These are phyloP conservation scores for Diaporthe sp. DNA, from an alignment of 2,329 filamentous ascomycete species.

Conservation along the genomic window DNA sequence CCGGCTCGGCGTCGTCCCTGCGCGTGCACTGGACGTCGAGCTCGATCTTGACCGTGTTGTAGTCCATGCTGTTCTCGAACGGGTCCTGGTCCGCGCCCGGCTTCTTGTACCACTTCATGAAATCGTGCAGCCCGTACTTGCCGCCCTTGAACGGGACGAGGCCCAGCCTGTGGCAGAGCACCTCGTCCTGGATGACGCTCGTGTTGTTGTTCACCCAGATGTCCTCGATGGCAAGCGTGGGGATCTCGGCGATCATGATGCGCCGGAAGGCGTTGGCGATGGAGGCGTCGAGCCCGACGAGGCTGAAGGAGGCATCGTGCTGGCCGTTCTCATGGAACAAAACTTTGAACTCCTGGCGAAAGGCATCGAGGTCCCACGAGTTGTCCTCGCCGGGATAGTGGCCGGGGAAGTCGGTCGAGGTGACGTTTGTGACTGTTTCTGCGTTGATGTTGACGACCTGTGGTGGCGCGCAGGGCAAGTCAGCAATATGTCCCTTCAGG, in stretches of 20 bases:
- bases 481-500: constrained; percentile 1
- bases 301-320: constrained; percentile 87
- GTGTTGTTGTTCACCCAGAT: constrained; percentile 97
- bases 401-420: constrained; percentile 91
- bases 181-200: constrained; percentile 97
- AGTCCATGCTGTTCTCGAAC: constrained; percentile 76
- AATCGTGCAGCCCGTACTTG: constrained; percentile 80
- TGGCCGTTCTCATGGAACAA: constrained; percentile 87
- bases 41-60: constrained; percentile 87
- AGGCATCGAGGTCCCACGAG: constrained; percentile 61
- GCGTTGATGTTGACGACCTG: constrained; percentile 89
- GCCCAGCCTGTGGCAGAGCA: constrained; percentile 90
- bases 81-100: constrained; percentile 73
- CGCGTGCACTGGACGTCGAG: constrained; percentile 85
- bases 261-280: constrained; percentile 98
- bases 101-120: constrained; percentile 86
- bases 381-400: constrained; percentile 89
- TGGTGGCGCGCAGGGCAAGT: constrained; percentile 20
- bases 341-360: constrained; percentile 63
- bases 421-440: constrained; percentile 91
- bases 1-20: constrained; percentile 78
- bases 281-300: constrained; percentile 91
- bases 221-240: constrained; percentile 92
- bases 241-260: constrained; percentile 94
- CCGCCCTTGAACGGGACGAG: constrained; percentile 90